These are phyloP conservation scores for Solanum sejunctum DNA, from an alignment of 257 asterid genomes.

Conservation along the genomic window DNA sequence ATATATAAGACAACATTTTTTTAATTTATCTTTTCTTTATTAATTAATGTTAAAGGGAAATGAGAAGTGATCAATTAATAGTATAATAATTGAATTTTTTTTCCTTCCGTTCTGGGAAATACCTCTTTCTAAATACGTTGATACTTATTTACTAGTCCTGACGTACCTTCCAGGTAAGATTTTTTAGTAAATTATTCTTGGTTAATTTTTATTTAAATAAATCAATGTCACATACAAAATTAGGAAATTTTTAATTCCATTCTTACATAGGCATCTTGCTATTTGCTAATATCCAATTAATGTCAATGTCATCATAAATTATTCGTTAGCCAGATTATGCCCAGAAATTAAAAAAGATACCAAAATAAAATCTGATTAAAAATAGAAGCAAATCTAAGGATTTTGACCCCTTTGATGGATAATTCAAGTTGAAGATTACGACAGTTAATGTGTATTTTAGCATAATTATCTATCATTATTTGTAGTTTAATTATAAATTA, in stretches of 20 bases:
- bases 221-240: not conserved
- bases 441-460: not conserved
- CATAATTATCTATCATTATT: not conserved
- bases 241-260: not conserved
- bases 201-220: not conserved
- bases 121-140: not conserved
- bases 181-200: not conserved
- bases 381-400: slow-evolving; percentile 7
- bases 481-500: not conserved
- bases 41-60: not conserved
- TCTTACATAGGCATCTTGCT: not conserved
- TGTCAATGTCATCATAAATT: not conserved
- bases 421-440: not conserved
- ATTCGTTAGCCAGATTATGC: not conserved
- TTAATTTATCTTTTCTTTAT: not conserved
- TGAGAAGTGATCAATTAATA: not conserved
- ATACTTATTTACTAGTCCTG: not conserved
- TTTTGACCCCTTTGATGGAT: not conserved
- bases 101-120: not conserved
- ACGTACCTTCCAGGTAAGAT: not conserved
- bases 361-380: slow-evolving; percentile 5
- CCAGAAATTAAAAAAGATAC: not conserved
- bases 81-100: not conserved
- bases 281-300: not conserved
- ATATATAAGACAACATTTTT: too few species aligned